Evolutionary conservation across 2,329 filamentous ascomycete species (phyloP).

Genomic region (Neoscytalidium dimidiatum): DNA sequence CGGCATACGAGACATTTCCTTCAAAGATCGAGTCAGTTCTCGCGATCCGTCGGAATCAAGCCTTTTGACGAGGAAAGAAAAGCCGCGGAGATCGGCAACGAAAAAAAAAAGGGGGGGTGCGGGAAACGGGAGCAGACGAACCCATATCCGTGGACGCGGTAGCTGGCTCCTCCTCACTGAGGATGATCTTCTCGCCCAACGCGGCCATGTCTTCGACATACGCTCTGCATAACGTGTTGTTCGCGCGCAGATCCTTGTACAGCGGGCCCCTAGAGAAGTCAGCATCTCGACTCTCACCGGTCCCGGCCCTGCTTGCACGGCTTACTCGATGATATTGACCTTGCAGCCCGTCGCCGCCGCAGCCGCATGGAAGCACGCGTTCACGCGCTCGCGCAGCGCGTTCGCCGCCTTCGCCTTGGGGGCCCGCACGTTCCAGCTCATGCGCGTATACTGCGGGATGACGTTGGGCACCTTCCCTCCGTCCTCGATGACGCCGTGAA

Average conservation of each 20-base stretch:
- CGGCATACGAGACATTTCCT: conserved; percentile 49
- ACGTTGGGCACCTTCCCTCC: conserved; percentile 44
- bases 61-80: background rate
- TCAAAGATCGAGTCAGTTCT: background rate
- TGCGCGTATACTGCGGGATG: conserved; percentile 42
- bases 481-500: conserved; percentile 41
- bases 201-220: conserved; percentile 49
- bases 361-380: conserved; percentile 33
- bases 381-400: conserved; percentile 34
- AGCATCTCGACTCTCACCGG: background rate
- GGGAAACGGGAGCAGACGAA: background rate
- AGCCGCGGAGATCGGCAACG: background rate
- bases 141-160: conserved; percentile 54
- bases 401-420: conserved; percentile 34
- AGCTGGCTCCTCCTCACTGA: conserved; percentile 41
- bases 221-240: conserved; percentile 46
- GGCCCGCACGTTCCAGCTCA: conserved; percentile 44
- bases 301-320: background rate
- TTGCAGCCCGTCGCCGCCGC: conserved; percentile 26
- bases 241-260: conserved; percentile 51
- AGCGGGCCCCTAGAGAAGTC: conserved; percentile 33
- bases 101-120: background rate
- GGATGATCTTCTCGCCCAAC: conserved; percentile 41
- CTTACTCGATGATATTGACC: conserved; percentile 39
- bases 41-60: background rate